Conservation (phyloP, 345 rosid genomes). For the Populus pruinosa region DNA sequence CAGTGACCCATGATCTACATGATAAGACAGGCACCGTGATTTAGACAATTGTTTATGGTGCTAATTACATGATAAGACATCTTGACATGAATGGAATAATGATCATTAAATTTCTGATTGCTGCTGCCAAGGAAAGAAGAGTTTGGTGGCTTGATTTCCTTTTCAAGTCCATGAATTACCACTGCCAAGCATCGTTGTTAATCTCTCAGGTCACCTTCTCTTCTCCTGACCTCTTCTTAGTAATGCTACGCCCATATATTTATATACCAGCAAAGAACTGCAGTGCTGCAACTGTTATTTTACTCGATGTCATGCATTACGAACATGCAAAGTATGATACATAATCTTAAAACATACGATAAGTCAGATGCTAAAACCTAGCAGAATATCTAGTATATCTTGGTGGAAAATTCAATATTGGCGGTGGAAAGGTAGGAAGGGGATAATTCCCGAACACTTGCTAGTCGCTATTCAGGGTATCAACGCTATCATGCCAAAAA, state of each 20-base stretch:
- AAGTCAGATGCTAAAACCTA: neutral
- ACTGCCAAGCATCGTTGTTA: neutral
- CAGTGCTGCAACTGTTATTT: neutral
- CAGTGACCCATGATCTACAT: too few species aligned
- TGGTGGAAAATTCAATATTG: neutral
- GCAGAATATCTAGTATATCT: neutral
- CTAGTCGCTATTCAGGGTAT: neutral
- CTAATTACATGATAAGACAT: neutral
- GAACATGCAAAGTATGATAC: neutral
- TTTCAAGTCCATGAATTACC: neutral
- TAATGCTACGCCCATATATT: neutral
- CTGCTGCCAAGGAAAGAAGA: neutral
- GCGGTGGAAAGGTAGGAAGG: neutral
- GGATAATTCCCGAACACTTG: neutral
- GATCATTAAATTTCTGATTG: neutral
- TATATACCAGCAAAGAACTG: neutral
- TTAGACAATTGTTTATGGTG: neutral
- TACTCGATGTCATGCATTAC: slow-evolving; percentile 8
- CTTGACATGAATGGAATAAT: neutral
- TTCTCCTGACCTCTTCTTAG: neutral
- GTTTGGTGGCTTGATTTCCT: neutral
- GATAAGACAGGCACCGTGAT: neutral
- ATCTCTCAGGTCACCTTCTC: neutral
- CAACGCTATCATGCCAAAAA: too few species aligned
- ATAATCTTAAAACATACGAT: neutral